phyloP scores from a whole-genome alignment of 768 basidiomycete species.

The Holtermannia corniformis region DNA sequence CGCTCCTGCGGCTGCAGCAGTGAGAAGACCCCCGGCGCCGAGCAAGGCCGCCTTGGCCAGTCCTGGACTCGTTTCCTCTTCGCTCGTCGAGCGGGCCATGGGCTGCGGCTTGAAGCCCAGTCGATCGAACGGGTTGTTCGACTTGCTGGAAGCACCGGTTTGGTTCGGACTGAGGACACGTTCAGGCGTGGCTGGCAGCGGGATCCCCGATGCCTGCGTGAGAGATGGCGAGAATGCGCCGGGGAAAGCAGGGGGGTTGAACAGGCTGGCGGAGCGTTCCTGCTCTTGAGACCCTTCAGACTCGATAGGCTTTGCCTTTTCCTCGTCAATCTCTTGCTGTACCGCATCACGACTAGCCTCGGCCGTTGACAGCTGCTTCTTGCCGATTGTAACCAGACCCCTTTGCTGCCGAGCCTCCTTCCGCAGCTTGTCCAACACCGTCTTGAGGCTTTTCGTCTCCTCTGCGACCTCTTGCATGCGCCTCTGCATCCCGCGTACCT shows the following conservation, averaged over 20 bases:
- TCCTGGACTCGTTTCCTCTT: neutral
- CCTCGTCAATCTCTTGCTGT: constrained; percentile 50
- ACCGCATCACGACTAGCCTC: constrained; percentile 65
- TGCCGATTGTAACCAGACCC: constrained; percentile 84
- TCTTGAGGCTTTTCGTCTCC: constrained; percentile 60
- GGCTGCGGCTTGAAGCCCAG: constrained; percentile 41
- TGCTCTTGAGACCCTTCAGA: neutral
- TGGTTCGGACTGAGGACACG: constrained; percentile 47
- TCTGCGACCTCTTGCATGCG: constrained; percentile 71
- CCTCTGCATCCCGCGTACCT: constrained; percentile 72
- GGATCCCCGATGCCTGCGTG: constrained; percentile 53
- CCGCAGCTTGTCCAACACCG: constrained; percentile 72
- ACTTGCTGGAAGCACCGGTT: constrained; percentile 51
- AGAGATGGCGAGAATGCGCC: constrained; percentile 31
- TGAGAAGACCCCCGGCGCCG: constrained; percentile 19
- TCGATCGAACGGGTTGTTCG: constrained; percentile 86
- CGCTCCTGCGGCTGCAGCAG: constrained; percentile 25
- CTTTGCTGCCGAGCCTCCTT: constrained; percentile 96
- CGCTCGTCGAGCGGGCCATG: neutral
- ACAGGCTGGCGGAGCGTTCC: neutral
- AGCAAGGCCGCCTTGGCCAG: constrained; percentile 11
- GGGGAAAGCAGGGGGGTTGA: constrained; percentile 17
- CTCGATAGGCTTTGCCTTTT: constrained; percentile 29
- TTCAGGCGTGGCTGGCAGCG: constrained; percentile 64
- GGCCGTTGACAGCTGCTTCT: constrained; percentile 80